phyloP scores from a whole-genome alignment of 2,329 filamentous ascomycete genomes.

The Fusarium albidum region DNA sequence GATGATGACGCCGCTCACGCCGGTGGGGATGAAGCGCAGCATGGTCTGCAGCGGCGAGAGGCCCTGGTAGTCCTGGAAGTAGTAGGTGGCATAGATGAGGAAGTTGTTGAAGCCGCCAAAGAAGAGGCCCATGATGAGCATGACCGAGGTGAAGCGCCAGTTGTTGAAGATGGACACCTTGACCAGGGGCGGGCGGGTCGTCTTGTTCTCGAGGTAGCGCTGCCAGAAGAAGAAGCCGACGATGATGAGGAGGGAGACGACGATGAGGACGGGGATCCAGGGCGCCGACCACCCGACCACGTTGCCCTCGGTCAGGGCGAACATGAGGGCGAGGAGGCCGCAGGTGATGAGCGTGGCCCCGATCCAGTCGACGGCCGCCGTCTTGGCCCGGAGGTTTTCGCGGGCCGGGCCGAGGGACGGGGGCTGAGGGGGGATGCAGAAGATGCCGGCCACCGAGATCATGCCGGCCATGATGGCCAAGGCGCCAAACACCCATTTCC shows the following conservation, averaged over 20 bases:
- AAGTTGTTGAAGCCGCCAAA: slow-evolving; percentile 75
- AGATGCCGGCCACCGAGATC: slow-evolving; percentile 63
- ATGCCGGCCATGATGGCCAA: slow-evolving; percentile 66
- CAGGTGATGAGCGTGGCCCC: slow-evolving; percentile 70
- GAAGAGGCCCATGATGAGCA: slow-evolving; percentile 72
- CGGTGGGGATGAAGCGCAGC: slow-evolving; percentile 72
- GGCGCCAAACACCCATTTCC: slow-evolving; percentile 74
- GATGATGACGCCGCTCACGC: slow-evolving; percentile 65
- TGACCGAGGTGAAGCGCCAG: slow-evolving; percentile 66
- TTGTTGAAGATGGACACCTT: slow-evolving; percentile 71
- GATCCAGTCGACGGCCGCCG: slow-evolving; percentile 68
- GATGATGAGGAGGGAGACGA: slow-evolving; percentile 64
- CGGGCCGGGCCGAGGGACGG: slow-evolving; percentile 36
- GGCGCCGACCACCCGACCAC: slow-evolving; percentile 72
- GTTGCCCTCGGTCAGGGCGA: slow-evolving; percentile 74
- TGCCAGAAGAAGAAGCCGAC: slow-evolving; percentile 69
- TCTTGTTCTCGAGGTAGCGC: slow-evolving; percentile 48
- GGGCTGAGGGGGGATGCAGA: slow-evolving; percentile 66
- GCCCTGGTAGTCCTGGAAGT: slow-evolving; percentile 73
- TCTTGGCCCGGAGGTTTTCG: slow-evolving; percentile 45
- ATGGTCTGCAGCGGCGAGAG: slow-evolving; percentile 71
- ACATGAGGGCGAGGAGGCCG: slow-evolving; percentile 69
- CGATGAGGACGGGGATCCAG: slow-evolving; percentile 68
- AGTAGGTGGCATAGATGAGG: slow-evolving; percentile 73
- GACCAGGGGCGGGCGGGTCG: slow-evolving; percentile 63